Evolutionary conservation across 345 rosid species (phyloP).

Genomic region (Clausena lansium): DNA sequence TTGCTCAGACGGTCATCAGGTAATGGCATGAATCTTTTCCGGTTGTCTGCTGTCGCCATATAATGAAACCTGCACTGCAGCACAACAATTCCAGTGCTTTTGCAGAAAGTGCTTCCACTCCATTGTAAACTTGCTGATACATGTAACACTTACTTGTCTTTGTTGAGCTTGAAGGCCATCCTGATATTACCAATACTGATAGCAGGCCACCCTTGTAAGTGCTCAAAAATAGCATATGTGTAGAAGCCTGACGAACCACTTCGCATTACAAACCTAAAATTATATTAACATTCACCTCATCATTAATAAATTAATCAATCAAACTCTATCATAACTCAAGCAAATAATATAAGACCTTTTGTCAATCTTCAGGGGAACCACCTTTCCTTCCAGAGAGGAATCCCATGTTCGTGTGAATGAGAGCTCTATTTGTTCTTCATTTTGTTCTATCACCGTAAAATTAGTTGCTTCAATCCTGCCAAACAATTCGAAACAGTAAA

Average conservation of each 20-base stretch:
- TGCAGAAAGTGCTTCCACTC: not conserved
- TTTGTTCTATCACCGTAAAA: slow-evolving; percentile 3
- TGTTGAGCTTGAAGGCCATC: slow-evolving; percentile 67
- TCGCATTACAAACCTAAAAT: slow-evolving; percentile 63
- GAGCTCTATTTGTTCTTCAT: slow-evolving; percentile 50
- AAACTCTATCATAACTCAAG: not conserved
- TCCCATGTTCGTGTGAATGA: slow-evolving; percentile 66
- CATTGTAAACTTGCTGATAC: not conserved
- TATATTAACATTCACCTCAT: not conserved
- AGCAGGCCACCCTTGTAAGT: slow-evolving; percentile 73
- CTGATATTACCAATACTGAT: slow-evolving; percentile 65
- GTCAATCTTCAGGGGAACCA: slow-evolving; percentile 58
- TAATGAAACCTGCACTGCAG: slow-evolving; percentile 53
- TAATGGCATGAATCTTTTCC: slow-evolving; percentile 79
- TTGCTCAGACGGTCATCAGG: slow-evolving; percentile 71
- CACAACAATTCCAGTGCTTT: not conserved
- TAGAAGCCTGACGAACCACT: slow-evolving; percentile 74
- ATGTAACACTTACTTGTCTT: slow-evolving; percentile 52
- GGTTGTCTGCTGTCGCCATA: slow-evolving; percentile 73
- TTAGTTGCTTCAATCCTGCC: slow-evolving; percentile 6
- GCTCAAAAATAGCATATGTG: slow-evolving; percentile 72
- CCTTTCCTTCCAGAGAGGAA: slow-evolving; percentile 38
- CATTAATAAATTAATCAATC: not conserved
- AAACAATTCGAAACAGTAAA: not conserved
- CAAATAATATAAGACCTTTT: slow-evolving; percentile 40